A percentile compares a stretch with the other conserved stretches of the same genome.
These are phyloP conservation scores for Stygiomarasmius scandens DNA, from an alignment of 1,284 basidiomycete genomes.

Conservation along the genomic window DNA sequence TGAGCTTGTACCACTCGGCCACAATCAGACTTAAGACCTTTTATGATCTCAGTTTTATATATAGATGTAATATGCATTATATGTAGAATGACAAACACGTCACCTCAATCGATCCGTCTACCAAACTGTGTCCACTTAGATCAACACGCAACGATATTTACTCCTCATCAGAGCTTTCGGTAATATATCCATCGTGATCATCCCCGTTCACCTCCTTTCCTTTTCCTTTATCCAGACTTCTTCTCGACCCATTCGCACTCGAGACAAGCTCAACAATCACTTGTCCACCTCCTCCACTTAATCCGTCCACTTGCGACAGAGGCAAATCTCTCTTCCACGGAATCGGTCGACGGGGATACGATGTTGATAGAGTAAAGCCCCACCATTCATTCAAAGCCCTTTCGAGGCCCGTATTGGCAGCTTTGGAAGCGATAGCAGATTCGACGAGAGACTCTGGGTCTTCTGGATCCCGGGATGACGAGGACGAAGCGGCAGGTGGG, in stretches of 20 bases:
- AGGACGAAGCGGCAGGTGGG: slow-evolving; percentile 30
- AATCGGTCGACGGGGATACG: slow-evolving; percentile 73
- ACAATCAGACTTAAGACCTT: no score
- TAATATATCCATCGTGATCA: slow-evolving; percentile 62
- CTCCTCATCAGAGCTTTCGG: slow-evolving; percentile 38
- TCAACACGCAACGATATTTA: no score
- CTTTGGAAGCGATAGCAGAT: background rate
- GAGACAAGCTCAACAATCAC: slow-evolving; percentile 67
- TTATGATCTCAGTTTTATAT: no score
- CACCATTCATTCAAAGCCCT: slow-evolving; percentile 55
- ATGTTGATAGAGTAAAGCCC: slow-evolving; percentile 69
- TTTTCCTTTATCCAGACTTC: slow-evolving; percentile 12
- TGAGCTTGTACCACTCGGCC: no score
- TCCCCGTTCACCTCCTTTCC: slow-evolving; percentile 37
- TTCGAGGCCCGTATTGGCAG: slow-evolving; percentile 41
- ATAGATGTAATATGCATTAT: no score
- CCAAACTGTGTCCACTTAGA: no score
- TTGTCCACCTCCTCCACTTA: slow-evolving; percentile 64
- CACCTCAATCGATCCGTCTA: no score
- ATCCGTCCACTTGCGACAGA: slow-evolving; percentile 53
- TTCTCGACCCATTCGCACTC: slow-evolving; percentile 3
- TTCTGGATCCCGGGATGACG: slow-evolving; percentile 17
- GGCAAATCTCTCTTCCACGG: slow-evolving; percentile 46
- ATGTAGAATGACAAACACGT: no score
- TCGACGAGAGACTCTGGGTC: background rate